Evolutionary conservation across 352 stramenopile genomes (phyloP), one percentile per base, ranked within the genome.

Genomic region (Lagenidium giganteum): DNA sequence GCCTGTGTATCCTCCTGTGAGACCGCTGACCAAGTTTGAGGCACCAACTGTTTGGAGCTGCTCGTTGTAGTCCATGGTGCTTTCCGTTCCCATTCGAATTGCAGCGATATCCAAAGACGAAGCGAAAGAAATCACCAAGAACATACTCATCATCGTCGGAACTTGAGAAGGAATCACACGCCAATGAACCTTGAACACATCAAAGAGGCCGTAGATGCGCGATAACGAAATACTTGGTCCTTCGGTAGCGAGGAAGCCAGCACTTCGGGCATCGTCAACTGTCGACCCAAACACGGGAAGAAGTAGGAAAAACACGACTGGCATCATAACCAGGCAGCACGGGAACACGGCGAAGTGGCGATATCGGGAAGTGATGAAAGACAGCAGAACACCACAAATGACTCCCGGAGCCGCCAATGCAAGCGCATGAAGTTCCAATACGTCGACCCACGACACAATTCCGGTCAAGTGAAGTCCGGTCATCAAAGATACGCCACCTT

Each of bases 81-180:
- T 67, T 32, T 84, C 92, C 51, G 96, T 95, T 40, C 95, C 90
- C 83, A 97, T 96, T 49, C 80, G 79, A 50, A 98, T 98, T 16
- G 93, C 95, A 12, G 92, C 92, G 18, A 98, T 96, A 65, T 98
- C 93, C 11, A 98, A 62, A 33, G 83, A 96, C 21, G 83, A 95
- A 16, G 82, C 91, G 70, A 98, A 98, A 13, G 84, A 86, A 34
- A 98, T 93, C 25, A 98, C 92, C 51, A 98, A 86, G 20, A 97
- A 91, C 93, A 98, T 98, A 28, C 71, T 87, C n/a, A 93, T 29
- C 48, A 89, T 68, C 23, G 75, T 83, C 7, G 74, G 61, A 7
- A 95, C 22, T 43, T 90, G 61, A 23, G 48, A 57, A 27, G 75
- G 71, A 57, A 95, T 87, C 25, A 64, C 81, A 16, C 63, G 34